Evolutionary conservation across 345 rosid genomes (phyloP), one percentile per base, ranked within the genome.

Genomic region (Populus nigra): DNA sequence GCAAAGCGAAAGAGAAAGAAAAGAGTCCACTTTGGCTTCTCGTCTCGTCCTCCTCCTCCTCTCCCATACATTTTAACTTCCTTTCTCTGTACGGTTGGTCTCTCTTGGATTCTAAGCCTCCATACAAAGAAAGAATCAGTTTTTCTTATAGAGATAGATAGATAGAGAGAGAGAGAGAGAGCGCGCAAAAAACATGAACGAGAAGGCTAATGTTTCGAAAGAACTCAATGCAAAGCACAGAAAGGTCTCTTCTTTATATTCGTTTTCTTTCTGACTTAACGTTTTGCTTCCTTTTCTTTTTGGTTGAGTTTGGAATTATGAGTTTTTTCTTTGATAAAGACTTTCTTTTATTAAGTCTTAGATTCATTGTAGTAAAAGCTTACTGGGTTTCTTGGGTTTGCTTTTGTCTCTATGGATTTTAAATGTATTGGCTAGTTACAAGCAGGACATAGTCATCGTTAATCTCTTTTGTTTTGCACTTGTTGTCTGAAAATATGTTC

Each of bases 151-250:
- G 36, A 31, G 33, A 31, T 31, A 65, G 65, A 47, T 5, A 41
- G 25, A 65, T 9, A 68, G 25, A 18, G 57, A 8, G 41, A 38
- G 68, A 47, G n/a, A 67, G 81, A 59, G 55, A 69, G 11, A 73
- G 49, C 73, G 20, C 36, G 45, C 61, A 41, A 38, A 65, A 69
- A 76, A 62, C 80, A 90, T 90, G 94, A 90, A 90, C 86, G 79
- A 80, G 86, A 90, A 90, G 84, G 92, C 91, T 50, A 68, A 71
- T 59, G 94, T 90, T 79, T 89, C 94, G 55, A 87, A 88, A 79
- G 89, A 86, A 80, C 91, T 87, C 47, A 88, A 85, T 39, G 88
- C 83, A 2, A 90, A 85, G 82, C 94, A 90, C 35, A 76, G 83
- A 80, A 89, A 90, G 94, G 94, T 90, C 70, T 45, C 12, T 67